Evolutionary conservation across 2,329 filamentous ascomycete species (phyloP).

Genomic region (Westerdykella sp.): DNA sequence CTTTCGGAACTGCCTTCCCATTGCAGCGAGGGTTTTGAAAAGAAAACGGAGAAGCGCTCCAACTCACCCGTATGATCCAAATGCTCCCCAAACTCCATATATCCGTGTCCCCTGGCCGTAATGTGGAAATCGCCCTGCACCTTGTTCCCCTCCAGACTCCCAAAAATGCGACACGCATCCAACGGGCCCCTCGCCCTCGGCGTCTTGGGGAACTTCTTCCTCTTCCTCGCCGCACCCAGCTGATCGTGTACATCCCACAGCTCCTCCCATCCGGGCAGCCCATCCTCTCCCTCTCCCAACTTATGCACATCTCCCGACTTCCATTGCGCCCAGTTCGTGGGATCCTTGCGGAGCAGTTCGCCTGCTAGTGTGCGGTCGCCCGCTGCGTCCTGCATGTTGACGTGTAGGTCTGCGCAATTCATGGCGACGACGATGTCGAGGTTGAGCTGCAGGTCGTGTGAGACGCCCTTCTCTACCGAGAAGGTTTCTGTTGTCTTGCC

Average conservation of each 20-base stretch:
- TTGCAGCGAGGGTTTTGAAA: neutral
- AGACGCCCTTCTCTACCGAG: constrained; percentile 85
- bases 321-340: constrained; percentile 79
- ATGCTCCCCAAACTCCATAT: constrained; percentile 72
- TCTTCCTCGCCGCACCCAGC: constrained; percentile 63
- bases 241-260: constrained; percentile 92
- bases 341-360: constrained; percentile 64
- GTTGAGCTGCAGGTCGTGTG: constrained; percentile 86
- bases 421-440: constrained; percentile 88
- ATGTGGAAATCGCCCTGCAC: constrained; percentile 98
- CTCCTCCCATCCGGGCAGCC: constrained; percentile 43
- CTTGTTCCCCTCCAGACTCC: constrained; percentile 86
- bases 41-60: neutral
- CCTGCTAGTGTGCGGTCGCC: constrained; percentile 87
- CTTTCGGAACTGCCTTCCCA: neutral
- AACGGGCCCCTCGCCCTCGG: constrained; percentile 55
- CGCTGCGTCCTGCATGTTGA: constrained; percentile 94
- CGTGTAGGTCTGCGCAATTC: constrained; percentile 79
- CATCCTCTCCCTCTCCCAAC: constrained; percentile 37
- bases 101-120: constrained; percentile 92
- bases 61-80: constrained; percentile 71
- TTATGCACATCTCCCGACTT: constrained; percentile 58
- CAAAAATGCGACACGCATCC: constrained; percentile 84
- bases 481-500: constrained; percentile 85
- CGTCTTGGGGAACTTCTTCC: constrained; percentile 64